phyloP scores from a whole-genome alignment of 768 basidiomycete genomes.

The Macrolepiota albuminosa region DNA sequence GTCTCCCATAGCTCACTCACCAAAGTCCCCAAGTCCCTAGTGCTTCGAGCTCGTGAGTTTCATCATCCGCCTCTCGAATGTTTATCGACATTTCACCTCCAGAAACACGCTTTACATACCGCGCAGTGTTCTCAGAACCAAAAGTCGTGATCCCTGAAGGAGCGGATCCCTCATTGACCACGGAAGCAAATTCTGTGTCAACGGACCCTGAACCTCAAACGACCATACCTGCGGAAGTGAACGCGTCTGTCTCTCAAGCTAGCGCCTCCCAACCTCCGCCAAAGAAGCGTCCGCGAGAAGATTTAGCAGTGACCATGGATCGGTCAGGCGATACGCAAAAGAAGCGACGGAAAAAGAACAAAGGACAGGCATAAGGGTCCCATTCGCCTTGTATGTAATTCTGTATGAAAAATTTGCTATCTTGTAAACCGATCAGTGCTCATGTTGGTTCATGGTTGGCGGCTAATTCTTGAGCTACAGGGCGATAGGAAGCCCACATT shows the following conservation, averaged over 20 bases:
- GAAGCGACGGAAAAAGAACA: conserved; percentile 27
- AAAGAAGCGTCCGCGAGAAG: conserved; percentile 22
- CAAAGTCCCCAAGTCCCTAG: conserved; percentile 57
- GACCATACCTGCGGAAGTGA: neutral
- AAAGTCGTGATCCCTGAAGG: conserved; percentile 50
- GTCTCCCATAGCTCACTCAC: conserved; percentile 59
- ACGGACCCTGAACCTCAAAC: neutral
- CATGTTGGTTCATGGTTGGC: too few species aligned
- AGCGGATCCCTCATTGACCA: neutral
- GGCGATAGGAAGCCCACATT: too few species aligned
- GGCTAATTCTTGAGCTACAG: too few species aligned
- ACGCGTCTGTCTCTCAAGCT: neutral
- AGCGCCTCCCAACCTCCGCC: neutral
- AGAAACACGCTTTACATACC: conserved; percentile 82
- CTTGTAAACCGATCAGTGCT: neutral
- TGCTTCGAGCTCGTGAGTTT: conserved; percentile 68
- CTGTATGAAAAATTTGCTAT: neutral
- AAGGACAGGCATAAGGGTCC: neutral
- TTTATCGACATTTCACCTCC: neutral
- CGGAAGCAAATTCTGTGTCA: neutral
- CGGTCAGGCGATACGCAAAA: conserved; percentile 19
- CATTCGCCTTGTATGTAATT: neutral
- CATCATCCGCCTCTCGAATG: neutral
- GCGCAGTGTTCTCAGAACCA: conserved; percentile 76
- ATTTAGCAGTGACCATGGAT: conserved; percentile 2